These are phyloP conservation scores for Trifolium subterraneum DNA, from an alignment of 306 rosid species.

Conservation along the genomic window DNA sequence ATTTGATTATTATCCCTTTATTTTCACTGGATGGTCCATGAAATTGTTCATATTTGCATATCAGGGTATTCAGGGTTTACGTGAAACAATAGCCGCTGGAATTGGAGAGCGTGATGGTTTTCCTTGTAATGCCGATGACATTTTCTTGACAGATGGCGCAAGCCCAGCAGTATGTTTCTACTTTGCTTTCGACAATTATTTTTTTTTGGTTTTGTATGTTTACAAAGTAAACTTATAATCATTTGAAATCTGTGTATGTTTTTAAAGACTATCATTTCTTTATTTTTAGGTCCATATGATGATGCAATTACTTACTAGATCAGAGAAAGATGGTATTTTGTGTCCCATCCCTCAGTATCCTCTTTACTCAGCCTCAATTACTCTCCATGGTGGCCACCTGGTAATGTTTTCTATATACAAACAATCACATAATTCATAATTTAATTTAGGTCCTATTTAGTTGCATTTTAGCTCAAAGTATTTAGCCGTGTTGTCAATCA, in stretches of 20 bases:
- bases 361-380: conserved; percentile 89
- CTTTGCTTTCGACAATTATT: background rate
- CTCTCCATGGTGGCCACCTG: conserved; percentile 88
- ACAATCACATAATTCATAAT: conserved; percentile 9
- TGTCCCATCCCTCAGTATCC: conserved; percentile 98
- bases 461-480: background rate
- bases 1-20: conserved; percentile 24
- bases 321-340: conserved; percentile 80
- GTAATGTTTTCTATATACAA: conserved; percentile 48
- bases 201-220: conserved; percentile 1
- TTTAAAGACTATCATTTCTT: conserved; percentile 22
- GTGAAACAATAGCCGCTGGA: conserved; percentile 88
- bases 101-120: conserved; percentile 83
- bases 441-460: conserved; percentile 3
- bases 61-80: conserved; percentile 87
- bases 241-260: background rate
- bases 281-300: conserved; percentile 76
- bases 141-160: conserved; percentile 96
- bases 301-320: conserved; percentile 85
- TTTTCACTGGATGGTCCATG: background rate
- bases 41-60: conserved; percentile 38
- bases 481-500: background rate
- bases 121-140: conserved; percentile 74
- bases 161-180: conserved; percentile 74
- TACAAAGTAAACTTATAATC: background rate